Conservation (phyloP, 352 stramenopile species). For the Globisporangium okanoganense region DNA sequence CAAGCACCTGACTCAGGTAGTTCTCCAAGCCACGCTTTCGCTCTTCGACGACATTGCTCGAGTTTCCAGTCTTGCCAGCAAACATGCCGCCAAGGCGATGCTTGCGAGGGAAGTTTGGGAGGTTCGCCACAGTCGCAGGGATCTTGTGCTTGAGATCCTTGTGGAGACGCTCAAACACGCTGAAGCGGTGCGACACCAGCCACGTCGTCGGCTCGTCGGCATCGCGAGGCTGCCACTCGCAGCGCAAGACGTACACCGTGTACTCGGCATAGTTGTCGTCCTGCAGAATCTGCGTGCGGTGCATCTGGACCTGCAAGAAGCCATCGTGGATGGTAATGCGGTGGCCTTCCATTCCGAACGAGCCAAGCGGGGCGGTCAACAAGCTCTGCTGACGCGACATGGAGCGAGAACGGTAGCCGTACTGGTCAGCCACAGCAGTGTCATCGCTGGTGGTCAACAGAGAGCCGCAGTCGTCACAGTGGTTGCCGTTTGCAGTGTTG, state of each 20-base stretch:
- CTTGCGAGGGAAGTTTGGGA: slow-evolving; percentile 78
- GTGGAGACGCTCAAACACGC: slow-evolving; percentile 66
- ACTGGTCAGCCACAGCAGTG: slow-evolving; percentile 34
- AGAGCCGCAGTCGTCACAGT: slow-evolving; percentile 83
- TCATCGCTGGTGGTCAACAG: slow-evolving; percentile 79
- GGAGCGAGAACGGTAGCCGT: slow-evolving; percentile 57
- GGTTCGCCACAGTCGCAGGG: slow-evolving; percentile 47
- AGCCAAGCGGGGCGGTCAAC: slow-evolving; percentile 64
- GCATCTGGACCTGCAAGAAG: slow-evolving; percentile 83
- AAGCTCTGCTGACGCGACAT: slow-evolving; percentile 59
- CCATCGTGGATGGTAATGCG: slow-evolving; percentile 83
- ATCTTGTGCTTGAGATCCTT: slow-evolving; percentile 79
- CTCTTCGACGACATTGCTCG: slow-evolving; percentile 82
- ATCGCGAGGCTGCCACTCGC: slow-evolving; percentile 77
- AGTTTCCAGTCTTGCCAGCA: slow-evolving; percentile 83
- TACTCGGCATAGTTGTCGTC: slow-evolving; percentile 89
- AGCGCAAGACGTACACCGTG: slow-evolving; percentile 86
- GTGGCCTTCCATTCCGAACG: slow-evolving; percentile 74
- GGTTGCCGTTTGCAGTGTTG: slow-evolving; percentile 87
- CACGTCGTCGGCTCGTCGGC: slow-evolving; percentile 44
- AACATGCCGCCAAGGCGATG: slow-evolving; percentile 83
- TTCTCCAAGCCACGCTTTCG: slow-evolving; percentile 76
- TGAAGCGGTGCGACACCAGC: slow-evolving; percentile 74
- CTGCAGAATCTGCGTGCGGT: slow-evolving; percentile 81
- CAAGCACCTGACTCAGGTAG: slow-evolving; percentile 80